phyloP scores from a whole-genome alignment of 345 rosid species.

The Litchi chinensis region DNA sequence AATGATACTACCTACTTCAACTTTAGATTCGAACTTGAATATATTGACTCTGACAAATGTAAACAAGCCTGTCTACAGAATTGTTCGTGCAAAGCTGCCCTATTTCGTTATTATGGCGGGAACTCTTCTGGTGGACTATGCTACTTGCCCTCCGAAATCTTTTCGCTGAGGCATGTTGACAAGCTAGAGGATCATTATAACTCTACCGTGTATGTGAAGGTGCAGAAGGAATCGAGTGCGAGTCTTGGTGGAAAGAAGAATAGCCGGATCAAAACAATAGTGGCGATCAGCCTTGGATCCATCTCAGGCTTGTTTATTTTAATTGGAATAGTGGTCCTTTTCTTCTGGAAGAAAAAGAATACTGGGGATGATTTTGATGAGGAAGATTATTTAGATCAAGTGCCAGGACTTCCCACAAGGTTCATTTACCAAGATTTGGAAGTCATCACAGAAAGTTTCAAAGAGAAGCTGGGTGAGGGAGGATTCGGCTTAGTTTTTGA shows the following conservation, averaged over 20 bases:
- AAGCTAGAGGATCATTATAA: neutral
- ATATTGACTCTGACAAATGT: conserved; percentile 15
- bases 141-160: conserved; percentile 8
- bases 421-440: conserved; percentile 28
- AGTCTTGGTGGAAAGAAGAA: neutral
- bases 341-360: conserved; percentile 4
- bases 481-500: conserved; percentile 41
- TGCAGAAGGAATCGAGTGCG: conserved; percentile 3
- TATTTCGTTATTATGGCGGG: conserved; percentile 5
- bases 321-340: conserved; percentile 10
- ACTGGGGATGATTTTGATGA: neutral
- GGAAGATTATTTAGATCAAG: conserved; percentile 29
- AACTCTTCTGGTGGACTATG: conserved; percentile 5
- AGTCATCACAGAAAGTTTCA: conserved; percentile 24
- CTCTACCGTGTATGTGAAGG: conserved; percentile 13
- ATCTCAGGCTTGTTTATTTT: neutral
- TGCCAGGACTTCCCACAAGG: conserved; percentile 25
- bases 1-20: conserved; percentile 14
- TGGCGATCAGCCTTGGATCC: conserved; percentile 1
- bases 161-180: neutral
- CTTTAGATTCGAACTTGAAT: neutral
- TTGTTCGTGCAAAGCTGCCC: conserved; percentile 33
- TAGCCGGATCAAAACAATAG: neutral
- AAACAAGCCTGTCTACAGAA: conserved; percentile 22
- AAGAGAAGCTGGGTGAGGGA: conserved; percentile 33